These are phyloP conservation scores for Debaryomyces nepalensis DNA, from an alignment of 1,139 yeast species.

Conservation along the genomic window DNA sequence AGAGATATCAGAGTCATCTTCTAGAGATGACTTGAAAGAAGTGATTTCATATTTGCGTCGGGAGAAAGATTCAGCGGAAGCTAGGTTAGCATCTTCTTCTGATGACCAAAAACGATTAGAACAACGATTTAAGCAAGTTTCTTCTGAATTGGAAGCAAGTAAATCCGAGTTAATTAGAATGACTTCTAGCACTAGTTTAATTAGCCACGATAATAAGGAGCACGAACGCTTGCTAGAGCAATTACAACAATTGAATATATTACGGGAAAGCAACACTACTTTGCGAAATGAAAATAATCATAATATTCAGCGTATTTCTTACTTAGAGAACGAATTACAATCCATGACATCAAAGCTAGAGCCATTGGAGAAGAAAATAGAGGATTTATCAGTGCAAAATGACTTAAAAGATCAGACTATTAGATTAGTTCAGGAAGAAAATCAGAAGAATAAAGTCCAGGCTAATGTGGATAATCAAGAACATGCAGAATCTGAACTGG, in stretches of 20 bases:
- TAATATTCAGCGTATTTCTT: slow-evolving; percentile 28
- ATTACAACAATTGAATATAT: slow-evolving; percentile 67
- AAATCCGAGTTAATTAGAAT: slow-evolving; percentile 48
- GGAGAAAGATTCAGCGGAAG: slow-evolving; percentile 75
- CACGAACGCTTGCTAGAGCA: slow-evolving; percentile 62
- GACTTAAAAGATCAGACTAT: slow-evolving; percentile 40
- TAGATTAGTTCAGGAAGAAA: slow-evolving; percentile 43
- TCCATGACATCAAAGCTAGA: slow-evolving; percentile 23
- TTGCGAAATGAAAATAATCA: slow-evolving; percentile 58
- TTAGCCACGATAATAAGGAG: slow-evolving; percentile 47
- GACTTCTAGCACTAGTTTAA: slow-evolving; percentile 38
- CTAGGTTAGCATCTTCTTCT: slow-evolving; percentile 53
- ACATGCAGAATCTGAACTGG: slow-evolving; percentile 21
- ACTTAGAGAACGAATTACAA: slow-evolving; percentile 28
- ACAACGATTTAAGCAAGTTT: slow-evolving; percentile 43
- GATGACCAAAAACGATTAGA: slow-evolving; percentile 56
- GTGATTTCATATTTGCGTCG: slow-evolving; percentile 68
- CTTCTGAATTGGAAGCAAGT: slow-evolving; percentile 48
- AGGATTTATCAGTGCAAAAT: slow-evolving; percentile 28
- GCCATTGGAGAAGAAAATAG: slow-evolving; percentile 26
- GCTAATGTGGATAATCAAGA: slow-evolving; percentile 14
- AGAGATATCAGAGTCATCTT: slow-evolving; percentile 18
- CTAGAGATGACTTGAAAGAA: slow-evolving; percentile 46
- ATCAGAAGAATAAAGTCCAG: slow-evolving; percentile 33
- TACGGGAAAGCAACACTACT: slow-evolving; percentile 74